Evolutionary conservation across 352 stramenopile genomes (phyloP), one percentile per base, ranked within the genome.

Genomic region (Phytophthora constricta): DNA sequence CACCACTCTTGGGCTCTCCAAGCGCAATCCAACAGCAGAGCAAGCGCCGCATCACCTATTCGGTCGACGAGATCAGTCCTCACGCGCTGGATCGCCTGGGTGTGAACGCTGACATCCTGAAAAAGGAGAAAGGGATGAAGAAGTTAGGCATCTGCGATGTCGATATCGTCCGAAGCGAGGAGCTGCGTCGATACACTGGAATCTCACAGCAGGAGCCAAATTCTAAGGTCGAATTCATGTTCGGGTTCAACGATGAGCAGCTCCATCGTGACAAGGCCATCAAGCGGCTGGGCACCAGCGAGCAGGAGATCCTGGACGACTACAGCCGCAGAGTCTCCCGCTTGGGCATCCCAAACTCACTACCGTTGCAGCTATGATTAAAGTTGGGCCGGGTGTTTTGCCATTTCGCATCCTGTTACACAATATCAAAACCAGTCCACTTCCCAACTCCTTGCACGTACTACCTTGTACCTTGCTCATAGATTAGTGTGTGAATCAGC

Each of bases 111-210:
- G 82, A 89, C 26, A 86, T 87, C 8, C 61, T 91, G 62, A 84
- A 83, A 58, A 85, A 89, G 28, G 83, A 91, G 54, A 91, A 90
- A 26, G 79, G 79, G 22, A 90, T 91, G 83, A 87, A 90, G 65
- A 91, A 91, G 59, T 69, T 91, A 25, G 81, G 83, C 9, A 89
- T 90, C 62, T 89, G 74, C 51, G 83, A 91, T 55, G 68, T 82
- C 26, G 81, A 90, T 59, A 86, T 90, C 31, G 43, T 64, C 22
- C 76, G 62, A 46, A 74, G 79, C 54, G 78, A 90, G 46, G 75
- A 87, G 28, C 61, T 88, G 14, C 79, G 75, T n/a, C 74, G 77
- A 19, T 87, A 87, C 64, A 83, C 73, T 16, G 79, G 75, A 26
- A 68, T 87, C 20, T 70, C 70, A 3, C 71, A 74, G 41, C 39